Conservation (phyloP, 495 filamentous ascomycete genomes). For the Annulohypoxylon moriforme region DNA sequence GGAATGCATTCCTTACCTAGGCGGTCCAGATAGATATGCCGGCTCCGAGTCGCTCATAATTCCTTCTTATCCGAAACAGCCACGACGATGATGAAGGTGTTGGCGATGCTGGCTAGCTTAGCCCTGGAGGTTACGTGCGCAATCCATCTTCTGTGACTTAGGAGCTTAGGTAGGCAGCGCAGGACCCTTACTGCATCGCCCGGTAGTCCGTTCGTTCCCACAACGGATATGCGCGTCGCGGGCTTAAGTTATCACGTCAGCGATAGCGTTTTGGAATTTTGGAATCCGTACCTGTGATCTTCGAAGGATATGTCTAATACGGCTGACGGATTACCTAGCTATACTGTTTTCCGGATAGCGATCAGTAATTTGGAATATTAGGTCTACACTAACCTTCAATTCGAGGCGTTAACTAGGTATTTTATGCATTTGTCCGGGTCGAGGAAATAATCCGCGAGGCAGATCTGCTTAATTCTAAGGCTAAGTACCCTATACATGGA, state of each 20-base stretch:
- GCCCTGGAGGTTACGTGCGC: not conserved
- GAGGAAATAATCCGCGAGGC: conserved; percentile 37
- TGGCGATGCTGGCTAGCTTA: not conserved
- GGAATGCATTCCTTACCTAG: not conserved
- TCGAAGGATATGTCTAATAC: conserved; percentile 7
- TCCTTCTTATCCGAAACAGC: conserved; percentile 11
- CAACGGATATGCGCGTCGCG: conserved; percentile 10
- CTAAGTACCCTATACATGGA: not conserved
- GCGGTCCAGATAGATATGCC: not conserved
- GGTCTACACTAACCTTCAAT: too few relatives aligned
- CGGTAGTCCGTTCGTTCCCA: conserved; percentile 2
- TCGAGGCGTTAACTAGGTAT: not conserved
- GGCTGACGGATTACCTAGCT: not conserved
- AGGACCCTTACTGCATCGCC: conserved; percentile 26
- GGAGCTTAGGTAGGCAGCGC: too few relatives aligned
- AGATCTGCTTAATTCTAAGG: not conserved
- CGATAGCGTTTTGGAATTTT: not conserved
- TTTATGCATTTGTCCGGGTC: conserved; percentile 3
- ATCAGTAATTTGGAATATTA: not conserved
- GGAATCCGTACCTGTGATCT: conserved; percentile 3
- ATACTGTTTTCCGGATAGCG: not conserved
- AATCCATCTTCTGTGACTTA: not conserved
- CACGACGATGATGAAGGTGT: not conserved
- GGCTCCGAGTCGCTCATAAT: not conserved
- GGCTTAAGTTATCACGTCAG: conserved; percentile 24